Conservation (phyloP, 805 yeast genomes). For the Kluyveromyces lactis region DNA sequence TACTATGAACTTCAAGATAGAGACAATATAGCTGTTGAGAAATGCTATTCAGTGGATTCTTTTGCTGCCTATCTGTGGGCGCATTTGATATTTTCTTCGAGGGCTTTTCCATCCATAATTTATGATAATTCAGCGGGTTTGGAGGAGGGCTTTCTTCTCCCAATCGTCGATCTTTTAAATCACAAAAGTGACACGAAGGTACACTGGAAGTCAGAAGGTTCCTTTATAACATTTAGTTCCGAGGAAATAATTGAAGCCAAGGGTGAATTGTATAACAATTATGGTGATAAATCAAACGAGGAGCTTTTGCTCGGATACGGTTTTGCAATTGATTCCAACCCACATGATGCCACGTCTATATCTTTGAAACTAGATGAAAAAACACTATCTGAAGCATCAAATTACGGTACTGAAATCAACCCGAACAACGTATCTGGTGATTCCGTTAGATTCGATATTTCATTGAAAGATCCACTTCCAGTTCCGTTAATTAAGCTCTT, state of each 20-base stretch:
- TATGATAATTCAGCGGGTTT: constrained; percentile 30
- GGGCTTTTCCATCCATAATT: constrained; percentile 76
- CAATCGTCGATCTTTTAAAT: constrained; percentile 71
- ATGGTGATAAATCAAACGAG: constrained; percentile 83
- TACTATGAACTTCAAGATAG: constrained; percentile 10
- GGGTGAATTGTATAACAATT: constrained; percentile 63
- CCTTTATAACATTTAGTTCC: constrained; percentile 36
- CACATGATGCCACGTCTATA: constrained; percentile 50
- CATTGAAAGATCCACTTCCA: constrained; percentile 32
- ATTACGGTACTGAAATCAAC: constrained; percentile 34
- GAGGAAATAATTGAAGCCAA: constrained; percentile 28
- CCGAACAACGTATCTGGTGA: constrained; percentile 29
- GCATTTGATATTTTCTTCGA: constrained; percentile 54
- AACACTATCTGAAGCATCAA: constrained; percentile 23
- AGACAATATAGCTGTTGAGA: constrained; percentile 12
- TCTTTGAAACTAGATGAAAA: constrained; percentile 42
- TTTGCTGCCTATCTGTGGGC: constrained; percentile 75
- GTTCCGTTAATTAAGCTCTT: constrained; percentile 44
- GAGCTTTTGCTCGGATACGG: constrained; percentile 80
- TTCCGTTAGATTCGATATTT: constrained; percentile 36
- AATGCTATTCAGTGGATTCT: constrained; percentile 27
- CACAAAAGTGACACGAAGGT: constrained; percentile 58
- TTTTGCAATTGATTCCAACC: constrained; percentile 51
- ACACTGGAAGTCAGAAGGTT: constrained; percentile 42
- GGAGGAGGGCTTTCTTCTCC: constrained; percentile 64